Evolutionary conservation across 2,329 filamentous ascomycete genomes (phyloP).

Genomic region (Pestalotiopsis fici): DNA sequence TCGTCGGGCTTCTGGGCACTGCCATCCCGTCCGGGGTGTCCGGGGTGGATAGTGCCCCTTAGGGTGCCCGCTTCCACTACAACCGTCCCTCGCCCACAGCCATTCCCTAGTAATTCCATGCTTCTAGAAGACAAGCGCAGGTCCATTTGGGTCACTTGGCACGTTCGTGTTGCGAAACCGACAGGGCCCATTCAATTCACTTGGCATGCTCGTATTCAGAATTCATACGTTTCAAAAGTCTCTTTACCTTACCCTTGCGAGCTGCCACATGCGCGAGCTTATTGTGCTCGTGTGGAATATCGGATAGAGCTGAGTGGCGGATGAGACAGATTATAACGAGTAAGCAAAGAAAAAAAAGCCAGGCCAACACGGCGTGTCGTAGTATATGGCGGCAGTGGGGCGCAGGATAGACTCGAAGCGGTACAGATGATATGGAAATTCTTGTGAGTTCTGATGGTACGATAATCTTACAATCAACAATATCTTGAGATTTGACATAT

Average conservation of each 20-base stretch:
- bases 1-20: not conserved
- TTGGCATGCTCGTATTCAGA: constrained; percentile 5
- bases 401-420: too few relatives aligned
- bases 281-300: not conserved
- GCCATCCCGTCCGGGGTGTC: not conserved
- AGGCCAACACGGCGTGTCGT: too few relatives aligned
- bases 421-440: too few relatives aligned
- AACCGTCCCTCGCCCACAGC: not conserved
- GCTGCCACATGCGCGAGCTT: not conserved
- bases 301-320: too few relatives aligned
- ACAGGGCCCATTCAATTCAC: constrained; percentile 1
- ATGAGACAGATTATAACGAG: too few relatives aligned
- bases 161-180: constrained; percentile 9
- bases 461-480: too few relatives aligned
- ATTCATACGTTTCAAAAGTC: constrained; percentile 5
- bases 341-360: too few relatives aligned
- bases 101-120: not conserved
- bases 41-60: not conserved
- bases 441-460: too few relatives aligned
- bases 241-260: constrained; percentile 25
- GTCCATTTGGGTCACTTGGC: not conserved
- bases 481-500: too few relatives aligned
- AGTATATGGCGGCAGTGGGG: too few relatives aligned
- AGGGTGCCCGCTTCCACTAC: not conserved
- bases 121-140: constrained; percentile 5